These are phyloP conservation scores for Microdochium paspali DNA, from an alignment of 2,329 filamentous ascomycete species.

Conservation along the genomic window DNA sequence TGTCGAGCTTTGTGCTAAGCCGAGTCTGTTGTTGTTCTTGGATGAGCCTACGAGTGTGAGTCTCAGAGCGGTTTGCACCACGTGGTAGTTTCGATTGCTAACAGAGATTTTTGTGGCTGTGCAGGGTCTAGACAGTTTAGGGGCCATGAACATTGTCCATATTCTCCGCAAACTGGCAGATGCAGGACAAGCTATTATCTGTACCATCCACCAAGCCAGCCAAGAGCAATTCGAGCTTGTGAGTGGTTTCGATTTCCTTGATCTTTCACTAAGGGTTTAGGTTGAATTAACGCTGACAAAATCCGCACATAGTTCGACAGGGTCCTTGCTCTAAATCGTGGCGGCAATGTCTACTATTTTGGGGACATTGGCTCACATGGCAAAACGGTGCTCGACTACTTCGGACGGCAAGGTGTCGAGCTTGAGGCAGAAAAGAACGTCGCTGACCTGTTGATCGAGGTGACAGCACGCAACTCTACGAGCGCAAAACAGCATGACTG, in stretches of 20 bases:
- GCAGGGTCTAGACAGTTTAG: constrained; percentile 63
- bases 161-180: constrained; percentile 59
- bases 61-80: no score
- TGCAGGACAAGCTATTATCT: constrained; percentile 62
- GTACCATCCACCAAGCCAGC: constrained; percentile 62
- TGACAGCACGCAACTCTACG: constrained; percentile 24
- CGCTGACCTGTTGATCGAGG: constrained; percentile 39
- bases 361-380: constrained; percentile 62
- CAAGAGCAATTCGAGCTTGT: constrained; percentile 47
- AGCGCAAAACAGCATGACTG: constrained; percentile 40
- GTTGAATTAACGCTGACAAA: constrained; percentile 60
- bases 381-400: constrained; percentile 56
- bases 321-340: constrained; percentile 59
- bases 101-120: no score
- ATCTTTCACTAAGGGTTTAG: no score
- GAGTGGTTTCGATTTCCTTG: constrained; percentile 49
- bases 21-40: constrained; percentile 57
- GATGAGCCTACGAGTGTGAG: constrained; percentile 68
- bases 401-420: constrained; percentile 52
- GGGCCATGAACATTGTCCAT: constrained; percentile 57
- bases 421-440: constrained; percentile 49
- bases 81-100: no score
- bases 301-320: constrained; percentile 62
- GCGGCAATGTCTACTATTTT: constrained; percentile 66
- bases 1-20: constrained; percentile 63